phyloP scores from a whole-genome alignment of 2,329 filamentous ascomycete species.

The Ilyonectria robusta region DNA sequence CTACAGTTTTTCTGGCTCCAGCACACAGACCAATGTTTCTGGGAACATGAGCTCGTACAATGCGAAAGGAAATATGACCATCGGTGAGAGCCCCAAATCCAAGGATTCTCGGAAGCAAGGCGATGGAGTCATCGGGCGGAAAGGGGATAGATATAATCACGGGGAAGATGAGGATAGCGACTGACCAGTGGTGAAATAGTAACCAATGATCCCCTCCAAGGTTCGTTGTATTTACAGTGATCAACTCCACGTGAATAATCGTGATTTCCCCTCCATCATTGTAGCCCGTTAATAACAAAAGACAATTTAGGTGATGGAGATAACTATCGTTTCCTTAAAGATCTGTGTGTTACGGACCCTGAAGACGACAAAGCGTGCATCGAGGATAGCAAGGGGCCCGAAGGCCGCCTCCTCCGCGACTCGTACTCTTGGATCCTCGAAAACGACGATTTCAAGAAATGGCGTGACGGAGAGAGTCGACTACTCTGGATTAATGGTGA shows the following conservation, averaged over 20 bases:
- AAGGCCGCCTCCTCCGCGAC: not conserved
- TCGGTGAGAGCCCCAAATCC: conserved; percentile 3
- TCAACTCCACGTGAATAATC: not conserved
- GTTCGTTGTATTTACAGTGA: not conserved
- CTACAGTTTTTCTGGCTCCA: not conserved
- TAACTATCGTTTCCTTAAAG: too few species aligned
- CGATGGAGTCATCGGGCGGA: not conserved
- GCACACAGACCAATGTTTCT: not conserved
- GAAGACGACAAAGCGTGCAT: conserved; percentile 1
- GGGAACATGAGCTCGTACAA: not conserved
- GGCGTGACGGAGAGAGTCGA: not conserved
- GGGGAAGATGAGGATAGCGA: not conserved
- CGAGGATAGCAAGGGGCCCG: not conserved
- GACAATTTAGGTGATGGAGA: too few species aligned
- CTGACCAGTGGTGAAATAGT: not conserved
- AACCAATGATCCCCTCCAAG: not conserved
- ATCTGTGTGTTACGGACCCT: conserved; percentile 5
- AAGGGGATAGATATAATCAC: not conserved
- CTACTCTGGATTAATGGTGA: too few species aligned
- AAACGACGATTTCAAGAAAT: not conserved
- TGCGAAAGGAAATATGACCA: not conserved
- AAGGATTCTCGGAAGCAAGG: not conserved
- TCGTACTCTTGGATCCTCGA: conserved; percentile 4
- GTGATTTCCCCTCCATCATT: too few species aligned
- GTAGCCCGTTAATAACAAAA: too few species aligned